Evolutionary conservation across 148 eudicot species (phyloP), one percentile per base, ranked within the genome.

Genomic region (Fagopyrum tataricum): DNA sequence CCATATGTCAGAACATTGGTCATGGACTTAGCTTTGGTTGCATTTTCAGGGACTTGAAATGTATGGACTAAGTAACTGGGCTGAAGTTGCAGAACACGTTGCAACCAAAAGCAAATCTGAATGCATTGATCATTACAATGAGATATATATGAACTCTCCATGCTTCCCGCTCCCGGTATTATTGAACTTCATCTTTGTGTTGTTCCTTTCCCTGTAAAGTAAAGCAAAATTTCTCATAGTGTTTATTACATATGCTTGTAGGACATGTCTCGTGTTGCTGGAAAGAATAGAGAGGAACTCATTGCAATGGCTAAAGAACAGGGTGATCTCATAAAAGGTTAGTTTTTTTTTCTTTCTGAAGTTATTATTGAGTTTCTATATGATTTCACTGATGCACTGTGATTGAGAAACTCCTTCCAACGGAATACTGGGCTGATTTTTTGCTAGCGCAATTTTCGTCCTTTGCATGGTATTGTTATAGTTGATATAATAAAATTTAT

Each of bases 91-190:
- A 71, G 96, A 92, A 79, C 98, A 92, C 83, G 99, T 96, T 67
- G 99, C 97, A 78, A 90, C 96, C 12, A 96, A 96, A 87, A 87
- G 89, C 84, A 96, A 84, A 86, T 72, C 85, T 70, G 89, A 89
- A 40, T 96, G 99, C 69, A 85, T 92, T 76, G 87, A 84, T 52
- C 99, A 96, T 74, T 96, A 88, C 78, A 77, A 90, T 64, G 78
- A 79, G 15, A 76, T 86, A 75, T 96, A 92, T 79, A 86, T 96
- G 92, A 83, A 87, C 75, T 96, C 99, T n/a, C 96, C 92, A 61
- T 90, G 96, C 84, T 96, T 92, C 84, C 99, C 99, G 61, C 96
- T 96, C 77, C 97, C 97, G 87, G 99, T 96, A 92, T 74, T 87
- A 85, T 75, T 76, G 13, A 62, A 71, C 8, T 43, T 74, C 70